Conservation (phyloP, 2,329 filamentous ascomycete genomes). For the Claviceps digitariae region DNA sequence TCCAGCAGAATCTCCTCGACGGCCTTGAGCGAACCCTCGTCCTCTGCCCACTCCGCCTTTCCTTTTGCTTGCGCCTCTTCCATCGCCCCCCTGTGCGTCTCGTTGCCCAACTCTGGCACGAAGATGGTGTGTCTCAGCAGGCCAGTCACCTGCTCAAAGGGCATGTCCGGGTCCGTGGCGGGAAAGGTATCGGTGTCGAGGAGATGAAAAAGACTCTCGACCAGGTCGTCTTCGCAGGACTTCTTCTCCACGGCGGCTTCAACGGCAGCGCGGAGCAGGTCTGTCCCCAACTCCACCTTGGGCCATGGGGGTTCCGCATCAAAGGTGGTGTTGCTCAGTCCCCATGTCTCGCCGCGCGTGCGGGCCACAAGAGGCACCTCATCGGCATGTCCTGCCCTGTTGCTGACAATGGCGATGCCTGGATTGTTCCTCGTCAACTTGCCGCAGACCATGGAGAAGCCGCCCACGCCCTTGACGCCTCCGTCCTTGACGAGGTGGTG, state of each 20-base stretch:
- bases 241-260: constrained; percentile 23
- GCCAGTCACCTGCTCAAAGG: constrained; percentile 40
- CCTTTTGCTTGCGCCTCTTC: constrained; percentile 25
- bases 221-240: constrained; percentile 32
- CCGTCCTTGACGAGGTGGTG: constrained; percentile 35
- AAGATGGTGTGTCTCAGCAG: constrained; percentile 47
- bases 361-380: constrained; percentile 45
- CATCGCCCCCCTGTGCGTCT: constrained; percentile 31
- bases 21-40: constrained; percentile 23
- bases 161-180: constrained; percentile 21
- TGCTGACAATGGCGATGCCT: neutral
- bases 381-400: constrained; percentile 21
- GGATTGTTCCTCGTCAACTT: constrained; percentile 37
- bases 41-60: constrained; percentile 20
- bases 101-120: constrained; percentile 42
- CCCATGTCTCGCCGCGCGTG: constrained; percentile 38
- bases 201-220: constrained; percentile 37
- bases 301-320: constrained; percentile 42
- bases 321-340: constrained; percentile 49
- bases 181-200: constrained; percentile 46
- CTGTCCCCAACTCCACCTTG: constrained; percentile 42
- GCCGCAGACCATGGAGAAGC: constrained; percentile 53
- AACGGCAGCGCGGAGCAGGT: constrained; percentile 30
- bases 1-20: constrained; percentile 23
- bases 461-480: constrained; percentile 46